Evolutionary conservation across 805 yeast genomes (phyloP).

Genomic region (Sungouiozyma ichnusensis): DNA sequence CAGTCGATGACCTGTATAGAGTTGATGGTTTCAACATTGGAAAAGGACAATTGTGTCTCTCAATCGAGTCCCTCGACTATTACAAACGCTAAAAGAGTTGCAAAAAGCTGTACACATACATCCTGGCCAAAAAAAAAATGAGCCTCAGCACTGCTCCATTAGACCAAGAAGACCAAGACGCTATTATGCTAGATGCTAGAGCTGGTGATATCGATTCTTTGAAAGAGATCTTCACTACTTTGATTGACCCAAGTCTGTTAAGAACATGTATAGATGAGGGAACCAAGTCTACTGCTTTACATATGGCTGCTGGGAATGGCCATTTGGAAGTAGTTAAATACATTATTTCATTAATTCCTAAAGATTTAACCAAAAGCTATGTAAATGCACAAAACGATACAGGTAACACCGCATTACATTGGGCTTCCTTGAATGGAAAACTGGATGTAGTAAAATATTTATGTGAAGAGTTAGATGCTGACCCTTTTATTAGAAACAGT

Average conservation of each 20-base stretch:
- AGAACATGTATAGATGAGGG: conserved; percentile 47
- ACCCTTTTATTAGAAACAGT: conserved; percentile 66
- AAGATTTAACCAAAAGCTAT: conserved; percentile 35
- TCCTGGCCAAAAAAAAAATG: conserved; percentile 8
- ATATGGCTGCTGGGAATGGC: conserved; percentile 95
- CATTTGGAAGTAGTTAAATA: conserved; percentile 58
- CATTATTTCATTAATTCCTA: conserved; percentile 38
- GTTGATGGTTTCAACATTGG: not conserved
- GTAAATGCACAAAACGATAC: conserved; percentile 54
- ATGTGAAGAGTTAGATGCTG: conserved; percentile 67
- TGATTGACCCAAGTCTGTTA: conserved; percentile 36
- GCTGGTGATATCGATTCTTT: conserved; percentile 76
- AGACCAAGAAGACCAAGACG: conserved; percentile 71
- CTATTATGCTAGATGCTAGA: conserved; percentile 74
- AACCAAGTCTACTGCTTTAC: conserved; percentile 68
- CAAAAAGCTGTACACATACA: not conserved
- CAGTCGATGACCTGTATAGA: not conserved
- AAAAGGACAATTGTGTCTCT: too few species aligned
- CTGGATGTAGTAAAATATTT: conserved; percentile 55
- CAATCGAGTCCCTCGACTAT: too few species aligned
- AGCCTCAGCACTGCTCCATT: conserved; percentile 26
- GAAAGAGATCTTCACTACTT: conserved; percentile 52
- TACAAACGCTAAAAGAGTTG: too few species aligned
- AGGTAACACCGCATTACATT: conserved; percentile 91
- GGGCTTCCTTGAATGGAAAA: conserved; percentile 92